A percentile compares a stretch with the other conserved stretches of the same genome.
phyloP scores from a whole-genome alignment of 257 asterid species.

The Nicotiana tomentosiformis region DNA sequence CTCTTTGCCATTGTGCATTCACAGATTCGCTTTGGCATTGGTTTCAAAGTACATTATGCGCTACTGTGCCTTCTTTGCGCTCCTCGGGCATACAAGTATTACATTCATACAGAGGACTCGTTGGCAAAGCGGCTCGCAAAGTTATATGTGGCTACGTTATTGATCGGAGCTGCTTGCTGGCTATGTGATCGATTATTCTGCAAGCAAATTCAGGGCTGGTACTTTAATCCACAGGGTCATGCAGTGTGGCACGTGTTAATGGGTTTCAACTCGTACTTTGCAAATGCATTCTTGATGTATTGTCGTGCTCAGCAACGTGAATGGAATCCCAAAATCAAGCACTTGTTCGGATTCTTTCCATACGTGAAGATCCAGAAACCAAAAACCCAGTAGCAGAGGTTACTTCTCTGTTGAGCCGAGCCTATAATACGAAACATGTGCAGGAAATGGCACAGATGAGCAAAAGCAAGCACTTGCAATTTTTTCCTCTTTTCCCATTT shows the following conservation, averaged over 20 bases:
- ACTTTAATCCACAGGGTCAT: slow-evolving; percentile 83
- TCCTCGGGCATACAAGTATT: slow-evolving; percentile 90
- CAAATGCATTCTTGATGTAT: slow-evolving; percentile 82
- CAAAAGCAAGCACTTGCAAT: slow-evolving; percentile 21
- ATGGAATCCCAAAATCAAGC: slow-evolving; percentile 68
- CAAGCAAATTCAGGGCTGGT: slow-evolving; percentile 43
- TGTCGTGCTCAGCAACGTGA: slow-evolving; percentile 94
- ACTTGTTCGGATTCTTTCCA: slow-evolving; percentile 58
- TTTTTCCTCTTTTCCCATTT: slow-evolving; percentile 22
- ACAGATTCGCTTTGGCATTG: slow-evolving; percentile 54
- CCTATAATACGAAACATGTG: slow-evolving; percentile 5
- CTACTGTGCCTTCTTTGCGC: slow-evolving; percentile 88
- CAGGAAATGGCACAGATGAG: slow-evolving; percentile 24
- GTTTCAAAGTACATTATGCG: slow-evolving; percentile 75
- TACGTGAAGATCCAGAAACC: slow-evolving; percentile 80
- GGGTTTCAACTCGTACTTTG: slow-evolving; percentile 92
- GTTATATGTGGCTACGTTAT: slow-evolving; percentile 51
- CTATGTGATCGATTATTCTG: slow-evolving; percentile 64
- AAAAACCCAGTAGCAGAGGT: slow-evolving; percentile 55
- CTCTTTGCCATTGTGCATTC: slow-evolving; percentile 74
- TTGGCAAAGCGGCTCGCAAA: slow-evolving; percentile 75
- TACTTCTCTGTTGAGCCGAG: slow-evolving; percentile 4
- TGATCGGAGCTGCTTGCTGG: slow-evolving; percentile 62
- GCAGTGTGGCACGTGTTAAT: slow-evolving; percentile 82
- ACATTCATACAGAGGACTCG: slow-evolving; percentile 68